A percentile compares a stretch with the other conserved stretches of the same genome.
Evolutionary conservation across 192 early-diverging fungal genomes (phyloP).

Genomic region (Jimgerdemannia flammicorona): DNA sequence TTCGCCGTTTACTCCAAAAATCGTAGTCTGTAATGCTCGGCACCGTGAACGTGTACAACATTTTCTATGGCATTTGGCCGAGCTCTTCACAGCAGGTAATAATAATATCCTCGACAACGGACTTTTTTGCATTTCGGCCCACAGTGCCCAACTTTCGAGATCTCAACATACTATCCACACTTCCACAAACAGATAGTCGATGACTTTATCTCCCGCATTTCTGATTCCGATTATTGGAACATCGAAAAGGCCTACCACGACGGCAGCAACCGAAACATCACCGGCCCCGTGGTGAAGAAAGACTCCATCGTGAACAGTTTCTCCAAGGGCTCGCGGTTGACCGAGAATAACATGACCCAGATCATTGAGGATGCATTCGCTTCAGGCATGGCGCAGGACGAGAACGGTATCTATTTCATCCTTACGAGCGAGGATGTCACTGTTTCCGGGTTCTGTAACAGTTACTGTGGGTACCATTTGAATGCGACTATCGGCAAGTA

Average conservation of each 20-base stretch:
- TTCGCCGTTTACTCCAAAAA: too few species aligned
- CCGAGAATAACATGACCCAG: slow-evolving; percentile 5
- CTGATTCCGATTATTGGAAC: slow-evolving; percentile 10
- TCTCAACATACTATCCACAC: too few species aligned
- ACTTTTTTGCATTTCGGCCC: too few species aligned
- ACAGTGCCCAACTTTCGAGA: too few species aligned
- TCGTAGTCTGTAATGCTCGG: too few species aligned
- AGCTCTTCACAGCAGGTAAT: not conserved
- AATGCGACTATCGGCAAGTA: not conserved
- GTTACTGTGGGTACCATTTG: slow-evolving; percentile 12
- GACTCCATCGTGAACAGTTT: slow-evolving; percentile 6
- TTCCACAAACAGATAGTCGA: slow-evolving; percentile 8
- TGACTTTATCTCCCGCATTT: slow-evolving; percentile 2
- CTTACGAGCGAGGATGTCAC: slow-evolving; percentile 11
- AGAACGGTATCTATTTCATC: slow-evolving; percentile 11
- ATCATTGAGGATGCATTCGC: slow-evolving; percentile 5
- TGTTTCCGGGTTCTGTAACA: slow-evolving; percentile 8
- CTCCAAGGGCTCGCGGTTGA: slow-evolving; percentile 14
- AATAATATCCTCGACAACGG: too few species aligned
- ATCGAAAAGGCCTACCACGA: slow-evolving; percentile 19
- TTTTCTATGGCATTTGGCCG: slow-evolving; percentile 12
- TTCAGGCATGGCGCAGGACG: slow-evolving; percentile 4
- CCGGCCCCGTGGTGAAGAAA: slow-evolving; percentile 1
- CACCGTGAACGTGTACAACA: not conserved
- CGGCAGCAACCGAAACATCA: not conserved